Evolutionary conservation across 1,284 basidiomycete genomes (phyloP), one percentile per base, ranked within the genome.

Genomic region (Tilletia indica): DNA sequence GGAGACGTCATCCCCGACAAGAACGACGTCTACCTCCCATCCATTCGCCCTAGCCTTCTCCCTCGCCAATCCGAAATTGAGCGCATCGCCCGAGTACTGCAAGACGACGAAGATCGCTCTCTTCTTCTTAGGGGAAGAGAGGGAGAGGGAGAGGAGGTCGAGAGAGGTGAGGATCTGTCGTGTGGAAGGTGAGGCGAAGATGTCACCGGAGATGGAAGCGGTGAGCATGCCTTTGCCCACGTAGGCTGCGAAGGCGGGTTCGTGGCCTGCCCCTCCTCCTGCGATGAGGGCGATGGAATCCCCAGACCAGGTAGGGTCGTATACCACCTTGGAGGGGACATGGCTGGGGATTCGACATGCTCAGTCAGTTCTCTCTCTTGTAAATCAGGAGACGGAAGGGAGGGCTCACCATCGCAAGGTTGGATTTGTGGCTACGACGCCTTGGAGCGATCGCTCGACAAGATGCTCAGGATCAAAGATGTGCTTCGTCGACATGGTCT

Each of bases 151-250:
- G 36, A 82, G 82, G 72, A 87, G 84, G 73, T 87, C 86, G 21
- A 85, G 83, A 38, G 85, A 86, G 3, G 80, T 78, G 67, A 82
- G 82, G 47, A 88, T 86, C 78, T 87, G 87, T 64, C 80, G 82
- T 2, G 87, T 86, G 39, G 85, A 86, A 0, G 87, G 87, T 68
- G 85, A 86, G 5, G 87, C 87, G 77, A 88, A 88, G 36, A 88
- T 84, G 75, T 87, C 86, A n/a, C 86, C 86, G 0, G 84, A 85
- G 11, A 86, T 85, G 74, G 83, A 82, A 4, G 86, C 86, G 14
- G 83, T 82, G 48, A 87, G 79, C 75, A 87, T 78, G 1, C 86
- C 86, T 47, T 76, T 73, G 21, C 86, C 86, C 6, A 86, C 85
- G 66, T 85, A 82, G 36, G 86, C 80, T 34, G 77, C 80, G 70